Evolutionary conservation across 2,329 filamentous ascomycete genomes (phyloP).

Genomic region (Xylariaceae sp.): DNA sequence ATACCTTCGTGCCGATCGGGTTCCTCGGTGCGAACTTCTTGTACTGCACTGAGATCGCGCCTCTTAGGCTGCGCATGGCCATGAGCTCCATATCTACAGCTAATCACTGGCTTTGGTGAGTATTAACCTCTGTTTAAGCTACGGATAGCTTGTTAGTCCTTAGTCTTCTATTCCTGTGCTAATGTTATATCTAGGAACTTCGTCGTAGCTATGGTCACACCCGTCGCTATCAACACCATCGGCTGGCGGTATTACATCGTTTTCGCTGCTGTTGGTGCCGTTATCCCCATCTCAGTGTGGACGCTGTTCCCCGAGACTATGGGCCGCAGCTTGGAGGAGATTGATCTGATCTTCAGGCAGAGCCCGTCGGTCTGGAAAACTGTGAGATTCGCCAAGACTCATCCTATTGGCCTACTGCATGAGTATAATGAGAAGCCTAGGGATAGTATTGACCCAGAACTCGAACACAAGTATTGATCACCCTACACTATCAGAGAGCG

Average conservation of each 20-base stretch:
- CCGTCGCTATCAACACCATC: constrained; percentile 55
- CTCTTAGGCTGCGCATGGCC: constrained; percentile 55
- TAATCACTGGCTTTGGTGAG: constrained; percentile 57
- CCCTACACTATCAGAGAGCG: no score
- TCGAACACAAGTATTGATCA: no score
- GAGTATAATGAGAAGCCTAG: no score
- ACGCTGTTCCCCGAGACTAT: constrained; percentile 57
- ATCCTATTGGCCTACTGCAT: constrained; percentile 41
- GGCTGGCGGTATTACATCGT: constrained; percentile 59
- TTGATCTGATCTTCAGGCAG: constrained; percentile 51
- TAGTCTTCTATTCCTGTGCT: not conserved
- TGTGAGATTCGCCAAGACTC: constrained; percentile 45
- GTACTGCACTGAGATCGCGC: constrained; percentile 64
- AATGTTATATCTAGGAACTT: no score
- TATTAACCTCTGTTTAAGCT: constrained; percentile 8
- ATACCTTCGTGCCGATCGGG: constrained; percentile 65
- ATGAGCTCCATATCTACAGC: constrained; percentile 63
- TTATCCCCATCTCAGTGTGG: constrained; percentile 52
- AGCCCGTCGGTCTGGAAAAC: constrained; percentile 45
- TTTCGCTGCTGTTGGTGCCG: constrained; percentile 52
- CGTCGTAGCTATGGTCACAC: constrained; percentile 51
- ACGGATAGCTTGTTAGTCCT: not conserved
- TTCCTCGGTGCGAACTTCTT: constrained; percentile 66
- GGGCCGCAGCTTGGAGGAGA: constrained; percentile 55
- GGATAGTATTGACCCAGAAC: no score